These are phyloP conservation scores for Theobroma grandiflorum DNA, from an alignment of 441 rosid species.

Conservation along the genomic window DNA sequence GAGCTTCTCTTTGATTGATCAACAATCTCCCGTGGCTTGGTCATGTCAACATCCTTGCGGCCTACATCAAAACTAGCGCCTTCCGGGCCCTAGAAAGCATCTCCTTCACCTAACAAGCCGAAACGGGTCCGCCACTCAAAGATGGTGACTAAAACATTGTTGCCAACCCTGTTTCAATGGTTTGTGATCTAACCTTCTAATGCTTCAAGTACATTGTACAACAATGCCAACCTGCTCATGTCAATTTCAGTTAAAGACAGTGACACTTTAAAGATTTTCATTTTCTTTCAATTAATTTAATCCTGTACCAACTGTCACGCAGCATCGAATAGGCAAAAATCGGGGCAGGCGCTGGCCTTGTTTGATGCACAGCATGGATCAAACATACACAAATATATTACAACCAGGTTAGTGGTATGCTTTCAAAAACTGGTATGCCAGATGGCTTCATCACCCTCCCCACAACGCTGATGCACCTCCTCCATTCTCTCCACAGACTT, in stretches of 20 bases:
- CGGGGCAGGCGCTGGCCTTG: slow-evolving; percentile 39
- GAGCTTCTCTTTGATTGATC: background rate
- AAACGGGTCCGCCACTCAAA: background rate
- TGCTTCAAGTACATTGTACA: background rate
- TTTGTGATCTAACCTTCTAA: background rate
- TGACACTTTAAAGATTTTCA: background rate
- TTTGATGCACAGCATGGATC: slow-evolving; percentile 11
- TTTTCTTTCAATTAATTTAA: slow-evolving; percentile 36
- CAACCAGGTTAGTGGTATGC: slow-evolving; percentile 23
- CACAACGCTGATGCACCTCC: slow-evolving; percentile 88
- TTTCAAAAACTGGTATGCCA: slow-evolving; percentile 86
- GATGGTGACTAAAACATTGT: background rate
- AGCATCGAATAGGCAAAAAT: slow-evolving; percentile 52
- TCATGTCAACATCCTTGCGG: background rate
- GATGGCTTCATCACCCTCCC: slow-evolving; percentile 90
- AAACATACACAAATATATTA: slow-evolving; percentile 36
- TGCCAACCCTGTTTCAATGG: background rate
- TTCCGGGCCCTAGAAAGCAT: background rate
- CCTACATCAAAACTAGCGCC: background rate
- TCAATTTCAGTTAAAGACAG: background rate
- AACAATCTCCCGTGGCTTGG: background rate
- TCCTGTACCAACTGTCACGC: slow-evolving; percentile 43
- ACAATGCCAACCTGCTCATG: background rate
- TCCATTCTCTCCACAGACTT: slow-evolving; percentile 91
- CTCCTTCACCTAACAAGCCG: background rate